Evolutionary conservation across 345 rosid species (phyloP), one percentile per base, ranked within the genome.

Genomic region (sweet orange (Citrus sinensis)): DNA sequence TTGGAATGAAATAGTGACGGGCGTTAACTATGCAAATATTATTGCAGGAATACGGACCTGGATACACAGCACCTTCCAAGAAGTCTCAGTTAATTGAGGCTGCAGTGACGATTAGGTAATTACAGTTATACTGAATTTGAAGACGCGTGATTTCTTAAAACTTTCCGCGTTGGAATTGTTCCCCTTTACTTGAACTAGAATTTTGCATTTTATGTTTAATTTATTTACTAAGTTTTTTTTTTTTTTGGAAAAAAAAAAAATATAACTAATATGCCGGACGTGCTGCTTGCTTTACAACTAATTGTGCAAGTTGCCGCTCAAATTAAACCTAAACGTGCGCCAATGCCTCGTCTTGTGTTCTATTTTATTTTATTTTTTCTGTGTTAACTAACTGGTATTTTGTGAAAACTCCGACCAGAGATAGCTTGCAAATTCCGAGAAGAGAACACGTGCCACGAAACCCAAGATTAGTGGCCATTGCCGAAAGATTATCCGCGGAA

Each of bases 31-130:
- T 19, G 30, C 22, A 62, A 79, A 27, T 55, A 39, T 24, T 56
- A 39, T 24, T 81, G 82, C 89, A 95, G 97, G 90, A 85, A 54
- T 95, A 91, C 78, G 87, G 80, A 83, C 89, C 92, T 66, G 97
- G 98, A 76, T 93, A 92, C 73, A 87, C 91, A 8, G 92, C 89
- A 77, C 58, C 92, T 78, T 70, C 87, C 32, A 95, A 90, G 81
- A 91, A 87, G 85, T 73, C 87, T 30, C 88, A 85, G 81, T 58
- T 83, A 32, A 80, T 88, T 8, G 97, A 93, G 68, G 85, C 83
- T 68, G 88, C 85, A 62, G 90, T 87, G 75, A 86, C 87, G 29
- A 91, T 89, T 25, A 88, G 98, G 98, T 94, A 87, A 62, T 13
- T 27, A 71, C 42, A 30, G 25, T 71, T 29, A 19, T 49, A 59